These are phyloP conservation scores for Cordyceps fumosorosea DNA, from an alignment of 2,329 filamentous ascomycete species.

Conservation along the genomic window DNA sequence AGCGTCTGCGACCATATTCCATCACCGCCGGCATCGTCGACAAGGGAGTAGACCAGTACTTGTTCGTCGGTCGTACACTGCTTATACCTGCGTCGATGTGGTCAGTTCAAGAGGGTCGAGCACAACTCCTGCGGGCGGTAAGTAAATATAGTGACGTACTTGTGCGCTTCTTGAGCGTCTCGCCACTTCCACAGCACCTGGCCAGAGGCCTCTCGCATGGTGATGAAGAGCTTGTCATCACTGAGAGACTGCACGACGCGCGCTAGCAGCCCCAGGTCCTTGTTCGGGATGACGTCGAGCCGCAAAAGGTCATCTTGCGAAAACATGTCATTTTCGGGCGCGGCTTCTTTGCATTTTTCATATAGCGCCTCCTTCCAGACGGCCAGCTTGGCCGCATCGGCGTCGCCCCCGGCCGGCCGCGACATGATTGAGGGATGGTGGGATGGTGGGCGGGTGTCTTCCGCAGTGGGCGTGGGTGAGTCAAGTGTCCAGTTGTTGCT, in stretches of 20 bases:
- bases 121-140: not conserved
- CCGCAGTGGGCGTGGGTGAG: not conserved
- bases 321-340: constrained; percentile 43
- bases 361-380: constrained; percentile 52
- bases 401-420: constrained; percentile 23
- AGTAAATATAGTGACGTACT: constrained; percentile 34
- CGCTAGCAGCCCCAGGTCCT: constrained; percentile 48
- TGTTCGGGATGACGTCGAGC: constrained; percentile 50
- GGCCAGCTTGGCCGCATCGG: constrained; percentile 36
- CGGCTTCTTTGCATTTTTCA: constrained; percentile 45
- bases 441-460: constrained; percentile 6
- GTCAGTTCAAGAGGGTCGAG: not conserved
- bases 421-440: constrained; percentile 9
- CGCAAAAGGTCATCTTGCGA: constrained; percentile 52
- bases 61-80: constrained; percentile 63
- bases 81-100: constrained; percentile 41
- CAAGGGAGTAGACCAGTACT: constrained; percentile 77
- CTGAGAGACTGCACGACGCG: constrained; percentile 51
- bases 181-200: constrained; percentile 50
- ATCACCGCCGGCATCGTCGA: constrained; percentile 77
- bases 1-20: constrained; percentile 90
- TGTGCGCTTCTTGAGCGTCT: constrained; percentile 52
- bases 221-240: constrained; percentile 53
- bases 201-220: constrained; percentile 34
- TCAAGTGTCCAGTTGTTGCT: not conserved